Base-by-base conservation (phyloP, 495 filamentous ascomycete genomes). In the Aspergillus affinis region DNA sequence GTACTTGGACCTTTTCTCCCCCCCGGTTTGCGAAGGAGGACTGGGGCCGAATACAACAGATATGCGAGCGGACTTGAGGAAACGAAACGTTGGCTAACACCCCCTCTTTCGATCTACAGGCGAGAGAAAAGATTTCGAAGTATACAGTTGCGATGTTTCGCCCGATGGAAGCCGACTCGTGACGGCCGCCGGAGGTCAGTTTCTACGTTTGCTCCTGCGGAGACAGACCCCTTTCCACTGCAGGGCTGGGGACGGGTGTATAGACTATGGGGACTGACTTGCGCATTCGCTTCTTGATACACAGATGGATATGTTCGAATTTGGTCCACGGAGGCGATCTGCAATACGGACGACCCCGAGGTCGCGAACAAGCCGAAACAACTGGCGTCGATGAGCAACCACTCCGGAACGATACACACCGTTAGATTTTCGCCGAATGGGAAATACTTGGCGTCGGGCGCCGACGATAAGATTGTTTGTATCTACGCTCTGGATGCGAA, bases 381-480 rank as follows among this genome's bases (percentile, higher is more conserved):
- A 75, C 83, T 99, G 54, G 96, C 93, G 65, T 93, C 93, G 61
- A 90, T 99, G 86, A 96, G 92, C 84, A 91, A 97, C 65, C 94
- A 99, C 73, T 92, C 95, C 6, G 94, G 94, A 45, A 97, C 94
- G 15, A 97, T 99, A 60, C 92, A 97, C 71, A 90, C 92, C 0
- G 94, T 98, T 52, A 89, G 94, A 54, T 99, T 99, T 74, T 96
- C 93, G 15, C 88, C 90, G 6, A 97, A 93, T 67, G 90, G 90
- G 36, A 90, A 88, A 67, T 98, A 97, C 68, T 83, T 99, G 52
- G 94, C 95, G 19, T 97, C 92, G 4, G 94, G 94, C 54, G 95
- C 95, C 56, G 94, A 99, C 73, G 94, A 99, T 73, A 96, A 97
- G 77, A 91, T 99, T 64, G 92, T 99, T 55, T 96, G 94, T 69